Evolutionary conservation across 805 yeast genomes (phyloP).

Genomic region (Cyberlindnera lachancei): DNA sequence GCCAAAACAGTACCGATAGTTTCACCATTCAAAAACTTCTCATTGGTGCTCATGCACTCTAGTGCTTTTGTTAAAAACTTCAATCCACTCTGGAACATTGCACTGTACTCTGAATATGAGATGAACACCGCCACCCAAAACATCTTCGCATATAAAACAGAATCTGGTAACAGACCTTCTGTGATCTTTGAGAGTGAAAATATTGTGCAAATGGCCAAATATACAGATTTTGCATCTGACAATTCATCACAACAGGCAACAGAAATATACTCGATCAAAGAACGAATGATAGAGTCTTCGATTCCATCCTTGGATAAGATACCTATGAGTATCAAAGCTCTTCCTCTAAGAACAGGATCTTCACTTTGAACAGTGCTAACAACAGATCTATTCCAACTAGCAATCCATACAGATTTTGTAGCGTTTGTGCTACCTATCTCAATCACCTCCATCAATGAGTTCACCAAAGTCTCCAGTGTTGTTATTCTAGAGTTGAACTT

Average conservation of each 20-base stretch:
- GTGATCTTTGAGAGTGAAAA: constrained; percentile 33
- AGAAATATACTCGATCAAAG: constrained; percentile 26
- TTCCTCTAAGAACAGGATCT: constrained; percentile 52
- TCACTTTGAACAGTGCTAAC: constrained; percentile 52
- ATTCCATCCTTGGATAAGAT: constrained; percentile 57
- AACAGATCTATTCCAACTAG: constrained; percentile 59
- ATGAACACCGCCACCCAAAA: constrained; percentile 32
- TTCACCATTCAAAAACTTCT: constrained; percentile 20
- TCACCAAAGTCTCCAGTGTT: constrained; percentile 52
- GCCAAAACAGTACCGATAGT: constrained; percentile 24
- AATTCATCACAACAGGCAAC: constrained; percentile 25
- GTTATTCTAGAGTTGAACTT: constrained; percentile 32
- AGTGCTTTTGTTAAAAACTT: constrained; percentile 31
- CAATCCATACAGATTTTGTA: constrained; percentile 47
- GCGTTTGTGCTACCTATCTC: constrained; percentile 39
- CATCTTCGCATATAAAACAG: constrained; percentile 23
- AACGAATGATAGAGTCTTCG: constrained; percentile 43
- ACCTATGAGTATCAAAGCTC: constrained; percentile 66
- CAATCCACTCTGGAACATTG: constrained; percentile 33
- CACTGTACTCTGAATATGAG: constrained; percentile 26
- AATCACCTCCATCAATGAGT: constrained; percentile 44
- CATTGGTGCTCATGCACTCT: constrained; percentile 25
- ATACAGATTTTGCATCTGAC: constrained; percentile 18
- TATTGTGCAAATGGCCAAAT: constrained; percentile 27
- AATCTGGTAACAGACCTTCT: constrained; percentile 29